These are phyloP conservation scores for Teratosphaeria epicoccoides DNA, from an alignment of 2,329 filamentous ascomycete genomes.

Conservation along the genomic window DNA sequence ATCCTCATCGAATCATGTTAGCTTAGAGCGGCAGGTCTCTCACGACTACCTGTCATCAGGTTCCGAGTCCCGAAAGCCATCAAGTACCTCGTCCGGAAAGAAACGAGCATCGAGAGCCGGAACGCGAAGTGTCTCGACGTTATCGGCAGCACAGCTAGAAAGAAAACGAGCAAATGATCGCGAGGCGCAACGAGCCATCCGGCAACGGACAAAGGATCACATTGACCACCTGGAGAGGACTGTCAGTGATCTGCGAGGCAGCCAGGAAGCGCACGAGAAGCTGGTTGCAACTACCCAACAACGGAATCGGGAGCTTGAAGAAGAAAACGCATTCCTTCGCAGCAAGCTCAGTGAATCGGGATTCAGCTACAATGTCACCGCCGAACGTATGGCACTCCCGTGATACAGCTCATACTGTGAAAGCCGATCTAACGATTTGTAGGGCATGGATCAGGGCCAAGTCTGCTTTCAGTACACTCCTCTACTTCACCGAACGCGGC, in stretches of 20 bases:
- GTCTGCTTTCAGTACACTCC: slow-evolving; percentile 13
- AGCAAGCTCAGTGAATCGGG: slow-evolving; percentile 38
- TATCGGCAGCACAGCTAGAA: slow-evolving; percentile 48
- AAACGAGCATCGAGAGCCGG: slow-evolving; percentile 44
- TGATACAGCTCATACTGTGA: neutral
- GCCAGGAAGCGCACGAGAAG: slow-evolving; percentile 37
- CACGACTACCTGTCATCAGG: slow-evolving; percentile 21
- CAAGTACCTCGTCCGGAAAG: slow-evolving; percentile 27
- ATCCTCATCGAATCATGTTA: slow-evolving; percentile 9
- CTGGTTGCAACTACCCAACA: slow-evolving; percentile 40
- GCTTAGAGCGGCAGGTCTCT: slow-evolving; percentile 15
- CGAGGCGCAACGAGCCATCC: slow-evolving; percentile 50
- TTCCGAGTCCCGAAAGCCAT: slow-evolving; percentile 19
- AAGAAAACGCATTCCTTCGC: slow-evolving; percentile 44
- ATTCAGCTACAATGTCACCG: slow-evolving; percentile 16
- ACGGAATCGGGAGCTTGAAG: slow-evolving; percentile 44
- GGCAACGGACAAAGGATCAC: slow-evolving; percentile 48
- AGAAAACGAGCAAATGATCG: slow-evolving; percentile 51
- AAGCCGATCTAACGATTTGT: slow-evolving; percentile 11
- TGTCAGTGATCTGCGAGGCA: slow-evolving; percentile 41
- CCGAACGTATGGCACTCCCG: slow-evolving; percentile 7
- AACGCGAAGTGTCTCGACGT: slow-evolving; percentile 46
- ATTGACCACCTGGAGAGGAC: slow-evolving; percentile 47
- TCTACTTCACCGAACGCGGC: slow-evolving; percentile 13
- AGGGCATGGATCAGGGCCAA: slow-evolving; percentile 11